Conservation (phyloP, 1,284 basidiomycete species). For the Volvariella surrecta region DNA sequence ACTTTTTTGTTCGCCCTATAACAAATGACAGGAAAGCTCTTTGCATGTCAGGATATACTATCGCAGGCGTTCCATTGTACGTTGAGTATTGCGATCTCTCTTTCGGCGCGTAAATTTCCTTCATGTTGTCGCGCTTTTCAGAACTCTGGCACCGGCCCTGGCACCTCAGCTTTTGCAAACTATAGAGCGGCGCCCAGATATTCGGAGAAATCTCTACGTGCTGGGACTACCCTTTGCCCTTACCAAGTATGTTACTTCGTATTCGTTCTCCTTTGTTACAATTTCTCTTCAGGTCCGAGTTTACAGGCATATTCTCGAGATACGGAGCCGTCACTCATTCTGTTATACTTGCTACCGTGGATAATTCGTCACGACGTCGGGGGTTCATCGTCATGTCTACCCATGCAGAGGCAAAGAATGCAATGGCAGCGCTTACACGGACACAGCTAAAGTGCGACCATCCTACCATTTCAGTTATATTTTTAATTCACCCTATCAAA, state of each 20-base stretch:
- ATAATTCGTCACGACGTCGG: slow-evolving; percentile 69
- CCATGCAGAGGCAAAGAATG: slow-evolving; percentile 56
- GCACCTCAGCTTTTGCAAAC: slow-evolving; percentile 8
- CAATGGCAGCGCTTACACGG: slow-evolving; percentile 56
- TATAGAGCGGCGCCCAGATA: slow-evolving; percentile 27
- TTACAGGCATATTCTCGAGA: slow-evolving; percentile 48
- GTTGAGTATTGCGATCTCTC: slow-evolving; percentile 19
- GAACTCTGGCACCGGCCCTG: slow-evolving; percentile 4
- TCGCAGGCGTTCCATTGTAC: slow-evolving; percentile 49
- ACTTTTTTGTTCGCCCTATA: slow-evolving; percentile 1
- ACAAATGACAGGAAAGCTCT: slow-evolving; percentile 43
- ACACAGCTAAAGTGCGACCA: slow-evolving; percentile 41
- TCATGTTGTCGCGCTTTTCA: slow-evolving; percentile 2
- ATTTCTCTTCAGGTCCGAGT: slow-evolving; percentile 39
- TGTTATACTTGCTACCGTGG: slow-evolving; percentile 71
- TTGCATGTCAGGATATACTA: slow-evolving; percentile 56
- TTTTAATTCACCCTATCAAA: slow-evolving; percentile 17
- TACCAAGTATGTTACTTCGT: slow-evolving; percentile 44
- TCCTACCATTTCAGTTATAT: not conserved
- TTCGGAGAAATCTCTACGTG: slow-evolving; percentile 70
- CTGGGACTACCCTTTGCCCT: slow-evolving; percentile 71
- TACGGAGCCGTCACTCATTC: slow-evolving; percentile 63
- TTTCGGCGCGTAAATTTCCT: slow-evolving; percentile 16
- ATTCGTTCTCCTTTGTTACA: slow-evolving; percentile 2
- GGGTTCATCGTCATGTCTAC: slow-evolving; percentile 73